Evolutionary conservation across 257 asterid species (phyloP).

Genomic region (Scutellaria galericulata): DNA sequence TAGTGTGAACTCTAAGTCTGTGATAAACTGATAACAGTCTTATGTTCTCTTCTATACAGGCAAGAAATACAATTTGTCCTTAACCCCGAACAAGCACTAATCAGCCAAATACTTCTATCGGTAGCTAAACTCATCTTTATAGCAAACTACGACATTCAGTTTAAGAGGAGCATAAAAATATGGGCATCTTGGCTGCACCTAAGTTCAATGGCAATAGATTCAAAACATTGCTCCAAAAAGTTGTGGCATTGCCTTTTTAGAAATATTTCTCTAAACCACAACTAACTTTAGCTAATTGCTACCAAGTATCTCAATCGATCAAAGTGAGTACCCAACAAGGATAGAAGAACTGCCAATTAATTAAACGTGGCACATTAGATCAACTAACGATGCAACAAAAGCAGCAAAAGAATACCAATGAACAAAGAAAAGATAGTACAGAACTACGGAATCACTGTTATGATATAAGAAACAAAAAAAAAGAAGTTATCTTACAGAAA

Average conservation of each 20-base stretch:
- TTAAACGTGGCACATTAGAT: not conserved
- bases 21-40: not conserved
- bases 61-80: not conserved
- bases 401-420: slow-evolving; percentile 13
- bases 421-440: not conserved
- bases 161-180: not conserved
- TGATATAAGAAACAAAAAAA: slow-evolving; percentile 29
- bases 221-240: slow-evolving; percentile 1
- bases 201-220: not conserved
- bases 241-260: not conserved
- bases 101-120: not conserved
- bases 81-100: not conserved
- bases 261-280: not conserved
- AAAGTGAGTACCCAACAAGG: not conserved
- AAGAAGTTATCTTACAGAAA: slow-evolving; percentile 63
- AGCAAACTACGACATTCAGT: not conserved
- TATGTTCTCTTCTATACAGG: not conserved
- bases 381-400: slow-evolving; percentile 27
- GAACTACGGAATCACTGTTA: slow-evolving; percentile 9
- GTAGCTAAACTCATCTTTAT: not conserved
- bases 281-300: not conserved
- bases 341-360: not conserved
- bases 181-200: no score
- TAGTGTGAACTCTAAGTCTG: not conserved
- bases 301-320: not conserved